Evolutionary conservation across 371 early-diverging fungal species (phyloP).

Genomic region (Globomyces sp.): DNA sequence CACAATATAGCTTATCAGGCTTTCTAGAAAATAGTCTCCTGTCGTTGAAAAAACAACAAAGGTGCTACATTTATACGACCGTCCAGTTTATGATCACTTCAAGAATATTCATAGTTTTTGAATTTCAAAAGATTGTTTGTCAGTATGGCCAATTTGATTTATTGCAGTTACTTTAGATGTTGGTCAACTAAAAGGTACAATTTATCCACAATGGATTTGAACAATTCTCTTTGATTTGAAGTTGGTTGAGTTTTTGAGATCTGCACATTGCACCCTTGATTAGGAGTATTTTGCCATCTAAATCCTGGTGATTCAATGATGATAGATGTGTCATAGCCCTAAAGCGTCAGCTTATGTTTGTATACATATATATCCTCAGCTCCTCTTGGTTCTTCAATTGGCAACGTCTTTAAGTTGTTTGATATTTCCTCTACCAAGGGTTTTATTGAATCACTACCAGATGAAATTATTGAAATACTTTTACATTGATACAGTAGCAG

Average conservation of each 20-base stretch:
- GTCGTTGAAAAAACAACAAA: too few relatives aligned
- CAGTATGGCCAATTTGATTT: too few relatives aligned
- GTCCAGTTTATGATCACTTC: conserved; percentile 69
- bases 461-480: too few relatives aligned
- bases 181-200: neutral
- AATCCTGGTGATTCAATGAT: conserved; percentile 3
- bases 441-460: too few relatives aligned
- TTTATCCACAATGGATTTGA: conserved; percentile 11
- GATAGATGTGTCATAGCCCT: neutral
- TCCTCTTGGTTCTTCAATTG: conserved; percentile 2
- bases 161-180: neutral
- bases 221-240: neutral
- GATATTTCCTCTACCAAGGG: neutral
- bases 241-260: neutral
- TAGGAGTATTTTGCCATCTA: neutral
- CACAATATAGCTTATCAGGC: too few relatives aligned
- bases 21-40: too few relatives aligned
- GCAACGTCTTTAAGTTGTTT: conserved; percentile 8
- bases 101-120: conserved; percentile 71
- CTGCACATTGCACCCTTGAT: conserved; percentile 3
- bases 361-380: neutral
- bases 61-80: conserved; percentile 22
- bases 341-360: neutral
- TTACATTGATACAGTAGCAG: neutral
- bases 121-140: too few relatives aligned